phyloP scores from a whole-genome alignment of 352 stramenopile genomes.

The Pythium myriotylum region DNA sequence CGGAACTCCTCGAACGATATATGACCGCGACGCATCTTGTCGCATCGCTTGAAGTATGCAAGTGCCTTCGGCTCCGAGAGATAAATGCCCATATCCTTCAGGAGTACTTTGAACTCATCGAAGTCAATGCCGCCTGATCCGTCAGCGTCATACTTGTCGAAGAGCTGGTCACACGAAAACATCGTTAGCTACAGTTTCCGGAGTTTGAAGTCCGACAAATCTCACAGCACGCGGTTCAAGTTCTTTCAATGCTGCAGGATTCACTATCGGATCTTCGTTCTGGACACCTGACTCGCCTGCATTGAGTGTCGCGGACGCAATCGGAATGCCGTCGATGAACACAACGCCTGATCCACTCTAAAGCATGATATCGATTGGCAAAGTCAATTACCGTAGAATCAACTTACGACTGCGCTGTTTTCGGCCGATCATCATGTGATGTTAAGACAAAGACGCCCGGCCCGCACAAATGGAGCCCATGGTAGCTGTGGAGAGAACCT shows the following conservation, averaged over 20 bases:
- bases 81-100: constrained; percentile 58
- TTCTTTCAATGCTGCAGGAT: constrained; percentile 43
- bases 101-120: constrained; percentile 75
- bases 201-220: too few relatives aligned
- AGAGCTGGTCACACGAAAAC: too few relatives aligned
- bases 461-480: too few relatives aligned
- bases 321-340: constrained; percentile 75
- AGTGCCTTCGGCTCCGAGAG: constrained; percentile 71
- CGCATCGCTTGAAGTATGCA: constrained; percentile 81
- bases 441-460: too few relatives aligned
- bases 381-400: neutral
- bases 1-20: constrained; percentile 87
- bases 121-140: constrained; percentile 78
- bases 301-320: constrained; percentile 61
- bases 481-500: too few relatives aligned
- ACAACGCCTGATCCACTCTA: constrained; percentile 53
- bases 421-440: constrained; percentile 56
- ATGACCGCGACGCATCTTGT: constrained; percentile 53
- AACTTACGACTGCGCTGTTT: constrained; percentile 57
- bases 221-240: constrained; percentile 54
- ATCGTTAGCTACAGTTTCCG: too few relatives aligned
- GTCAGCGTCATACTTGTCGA: constrained; percentile 83
- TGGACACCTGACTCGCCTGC: constrained; percentile 46
- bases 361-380: neutral
- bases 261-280: constrained; percentile 36